Percentiles rank a stretch among this genome's conserved stretches.
These are phyloP conservation scores for Neurospora crassa DNA, from an alignment of 2,329 filamentous ascomycete species.

Conservation along the genomic window DNA sequence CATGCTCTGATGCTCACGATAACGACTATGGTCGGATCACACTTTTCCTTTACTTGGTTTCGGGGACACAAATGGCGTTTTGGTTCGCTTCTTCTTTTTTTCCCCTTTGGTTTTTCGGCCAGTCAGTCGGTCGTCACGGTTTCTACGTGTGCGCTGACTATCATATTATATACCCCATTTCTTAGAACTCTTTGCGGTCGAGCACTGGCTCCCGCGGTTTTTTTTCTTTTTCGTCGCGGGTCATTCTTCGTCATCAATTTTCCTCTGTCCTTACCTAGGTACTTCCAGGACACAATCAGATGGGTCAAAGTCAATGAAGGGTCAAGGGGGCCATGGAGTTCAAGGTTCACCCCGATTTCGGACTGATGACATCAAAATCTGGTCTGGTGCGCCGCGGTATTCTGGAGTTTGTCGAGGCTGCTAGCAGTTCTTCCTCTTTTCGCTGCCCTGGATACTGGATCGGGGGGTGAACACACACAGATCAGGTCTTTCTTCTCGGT, in stretches of 20 bases:
- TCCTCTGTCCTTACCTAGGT: background rate
- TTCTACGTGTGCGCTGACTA: background rate
- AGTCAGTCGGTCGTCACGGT: background rate
- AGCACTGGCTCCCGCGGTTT: slow-evolving; percentile 8
- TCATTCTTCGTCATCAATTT: background rate
- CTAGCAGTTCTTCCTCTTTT: too few relatives aligned
- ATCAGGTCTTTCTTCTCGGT: background rate
- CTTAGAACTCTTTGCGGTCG: slow-evolving; percentile 4
- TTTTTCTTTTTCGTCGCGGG: background rate
- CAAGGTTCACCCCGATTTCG: too few relatives aligned
- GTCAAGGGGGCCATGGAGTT: background rate
- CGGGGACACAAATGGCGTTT: background rate
- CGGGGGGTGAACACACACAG: too few relatives aligned
- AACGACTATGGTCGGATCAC: background rate
- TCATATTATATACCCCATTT: background rate
- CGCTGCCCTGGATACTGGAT: too few relatives aligned
- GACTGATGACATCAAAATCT: background rate
- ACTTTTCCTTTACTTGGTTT: background rate
- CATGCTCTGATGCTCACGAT: background rate
- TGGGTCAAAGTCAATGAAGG: too few relatives aligned
- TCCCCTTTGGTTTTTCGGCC: too few relatives aligned
- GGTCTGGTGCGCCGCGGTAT: background rate
- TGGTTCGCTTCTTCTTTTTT: background rate
- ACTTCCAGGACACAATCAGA: too few relatives aligned
- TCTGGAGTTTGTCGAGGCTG: too few relatives aligned